phyloP scores from a whole-genome alignment of 1,284 basidiomycete genomes.

The Ustilago bromivora region DNA sequence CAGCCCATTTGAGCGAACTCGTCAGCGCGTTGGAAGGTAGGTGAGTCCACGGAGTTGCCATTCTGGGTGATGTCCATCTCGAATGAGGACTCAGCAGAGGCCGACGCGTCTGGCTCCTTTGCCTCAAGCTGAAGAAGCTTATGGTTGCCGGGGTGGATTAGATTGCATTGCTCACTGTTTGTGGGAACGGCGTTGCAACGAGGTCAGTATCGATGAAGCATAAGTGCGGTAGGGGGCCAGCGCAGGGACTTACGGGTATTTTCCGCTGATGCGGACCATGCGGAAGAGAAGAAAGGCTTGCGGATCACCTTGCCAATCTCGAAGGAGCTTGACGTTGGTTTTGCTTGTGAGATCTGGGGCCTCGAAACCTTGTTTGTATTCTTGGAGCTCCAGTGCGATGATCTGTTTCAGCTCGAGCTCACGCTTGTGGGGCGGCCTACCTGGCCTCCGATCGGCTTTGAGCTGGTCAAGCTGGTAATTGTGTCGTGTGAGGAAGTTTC shows the following conservation, averaged over 20 bases:
- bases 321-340: constrained; percentile 61
- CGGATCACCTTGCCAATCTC: constrained; percentile 66
- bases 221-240: background rate
- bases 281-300: constrained; percentile 64
- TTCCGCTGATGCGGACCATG: constrained; percentile 63
- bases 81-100: background rate
- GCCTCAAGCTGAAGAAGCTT: constrained; percentile 51
- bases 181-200: background rate
- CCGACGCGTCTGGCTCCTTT: constrained; percentile 12
- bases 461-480: constrained; percentile 57
- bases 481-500: constrained; percentile 60
- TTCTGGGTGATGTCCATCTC: constrained; percentile 33
- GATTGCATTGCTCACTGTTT: constrained; percentile 46
- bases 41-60: background rate
- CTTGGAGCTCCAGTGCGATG: constrained; percentile 52
- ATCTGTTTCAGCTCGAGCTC: constrained; percentile 58
- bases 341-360: constrained; percentile 61
- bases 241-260: constrained; percentile 45
- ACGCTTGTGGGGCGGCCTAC: constrained; percentile 56
- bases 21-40: constrained; percentile 26
- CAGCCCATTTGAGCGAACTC: constrained; percentile 32
- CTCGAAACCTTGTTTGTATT: constrained; percentile 64
- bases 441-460: constrained; percentile 54
- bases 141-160: constrained; percentile 57
- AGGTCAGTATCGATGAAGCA: background rate